Conservation (phyloP, 768 basidiomycete genomes). For the Chalciporus pseudorubinellus region DNA sequence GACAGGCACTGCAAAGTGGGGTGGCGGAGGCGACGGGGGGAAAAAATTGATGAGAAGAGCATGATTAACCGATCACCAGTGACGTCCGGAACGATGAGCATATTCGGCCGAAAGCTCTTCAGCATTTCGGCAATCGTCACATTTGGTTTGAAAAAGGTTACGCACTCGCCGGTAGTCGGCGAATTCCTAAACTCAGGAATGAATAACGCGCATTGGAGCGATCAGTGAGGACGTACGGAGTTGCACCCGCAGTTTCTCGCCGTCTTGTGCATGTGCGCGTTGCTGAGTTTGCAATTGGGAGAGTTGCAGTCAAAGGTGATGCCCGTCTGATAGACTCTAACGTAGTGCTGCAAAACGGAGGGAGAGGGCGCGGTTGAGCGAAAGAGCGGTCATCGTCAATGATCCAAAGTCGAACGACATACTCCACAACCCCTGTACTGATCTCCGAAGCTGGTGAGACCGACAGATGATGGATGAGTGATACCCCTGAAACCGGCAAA, state of each 20-base stretch:
- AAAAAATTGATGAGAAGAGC: not conserved
- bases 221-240: conserved; percentile 30
- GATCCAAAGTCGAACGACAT: conserved; percentile 5
- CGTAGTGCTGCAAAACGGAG: conserved; percentile 52
- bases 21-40: not conserved
- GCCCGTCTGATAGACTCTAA: conserved; percentile 62
- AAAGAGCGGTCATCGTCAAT: not conserved
- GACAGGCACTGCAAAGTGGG: not conserved
- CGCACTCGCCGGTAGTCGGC: conserved; percentile 54
- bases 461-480: conserved; percentile 8
- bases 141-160: conserved; percentile 65
- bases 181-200: conserved; percentile 34
- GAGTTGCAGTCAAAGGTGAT: conserved; percentile 53
- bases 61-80: conserved; percentile 12
- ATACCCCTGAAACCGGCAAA: conserved; percentile 2
- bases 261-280: conserved; percentile 56
- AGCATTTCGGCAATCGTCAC: conserved; percentile 50
- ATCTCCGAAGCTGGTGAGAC: conserved; percentile 35
- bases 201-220: too few relatives aligned
- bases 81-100: conserved; percentile 27
- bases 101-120: conserved; percentile 34
- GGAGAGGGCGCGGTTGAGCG: not conserved
- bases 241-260: conserved; percentile 58
- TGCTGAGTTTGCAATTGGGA: conserved; percentile 51
- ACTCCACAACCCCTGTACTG: conserved; percentile 45